phyloP scores from a whole-genome alignment of 345 rosid species.

The Cochlearia excelsa region DNA sequence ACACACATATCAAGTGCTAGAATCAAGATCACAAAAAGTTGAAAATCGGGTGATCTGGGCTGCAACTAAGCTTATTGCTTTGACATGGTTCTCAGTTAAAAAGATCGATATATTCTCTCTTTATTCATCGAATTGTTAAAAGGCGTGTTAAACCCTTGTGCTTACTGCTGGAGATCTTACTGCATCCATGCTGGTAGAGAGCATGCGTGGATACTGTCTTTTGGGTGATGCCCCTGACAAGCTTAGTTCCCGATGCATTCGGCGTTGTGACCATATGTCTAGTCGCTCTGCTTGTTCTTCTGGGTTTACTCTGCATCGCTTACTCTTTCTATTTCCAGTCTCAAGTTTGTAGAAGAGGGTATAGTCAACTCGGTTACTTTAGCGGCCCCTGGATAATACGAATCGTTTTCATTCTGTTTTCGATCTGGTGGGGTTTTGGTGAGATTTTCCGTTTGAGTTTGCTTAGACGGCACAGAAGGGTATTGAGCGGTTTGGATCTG shows the following conservation, averaged over 20 bases:
- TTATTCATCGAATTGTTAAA: too few relatives aligned
- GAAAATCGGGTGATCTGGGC: conserved; percentile 34
- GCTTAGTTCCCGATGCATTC: conserved; percentile 88
- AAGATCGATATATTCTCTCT: too few relatives aligned
- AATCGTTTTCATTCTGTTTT: conserved; percentile 54
- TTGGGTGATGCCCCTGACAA: conserved; percentile 99
- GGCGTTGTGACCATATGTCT: conserved; percentile 94
- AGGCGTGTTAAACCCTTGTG: background rate
- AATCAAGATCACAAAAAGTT: conserved; percentile 34
- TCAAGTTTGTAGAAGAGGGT: conserved; percentile 55
- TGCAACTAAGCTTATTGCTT: background rate
- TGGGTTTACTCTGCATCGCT: conserved; percentile 73
- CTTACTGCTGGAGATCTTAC: conserved; percentile 46
- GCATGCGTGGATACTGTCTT: conserved; percentile 95
- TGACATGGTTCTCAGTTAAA: too few relatives aligned
- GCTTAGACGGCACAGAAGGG: conserved; percentile 56
- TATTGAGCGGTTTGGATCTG: conserved; percentile 51
- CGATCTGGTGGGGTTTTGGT: conserved; percentile 89
- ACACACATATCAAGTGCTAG: conserved; percentile 31
- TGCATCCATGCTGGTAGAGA: conserved; percentile 99
- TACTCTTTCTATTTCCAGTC: conserved; percentile 77
- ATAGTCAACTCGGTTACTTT: conserved; percentile 63
- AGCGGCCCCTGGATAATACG: conserved; percentile 90
- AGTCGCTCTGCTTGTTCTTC: conserved; percentile 63
- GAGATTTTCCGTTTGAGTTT: conserved; percentile 74